Percentiles rank a stretch among this genome's conserved stretches.
These are phyloP conservation scores for Melanomma pulvis-pyrius DNA, from an alignment of 495 filamentous ascomycete species.

Conservation along the genomic window DNA sequence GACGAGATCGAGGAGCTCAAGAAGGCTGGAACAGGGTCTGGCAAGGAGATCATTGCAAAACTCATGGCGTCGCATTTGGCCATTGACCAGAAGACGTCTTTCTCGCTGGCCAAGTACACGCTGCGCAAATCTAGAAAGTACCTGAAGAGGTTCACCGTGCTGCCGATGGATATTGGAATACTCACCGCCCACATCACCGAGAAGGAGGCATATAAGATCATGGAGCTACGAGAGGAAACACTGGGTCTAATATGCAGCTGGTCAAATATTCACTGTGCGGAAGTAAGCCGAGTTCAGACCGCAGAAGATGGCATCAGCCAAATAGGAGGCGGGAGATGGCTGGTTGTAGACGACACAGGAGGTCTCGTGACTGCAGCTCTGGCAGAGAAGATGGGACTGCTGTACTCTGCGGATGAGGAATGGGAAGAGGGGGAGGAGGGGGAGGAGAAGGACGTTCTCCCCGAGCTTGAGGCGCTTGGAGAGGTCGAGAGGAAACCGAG, in stretches of 20 bases:
- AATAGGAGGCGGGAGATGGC: conserved; percentile 70
- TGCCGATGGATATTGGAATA: conserved; percentile 76
- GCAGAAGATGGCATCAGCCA: conserved; percentile 42
- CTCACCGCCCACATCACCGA: conserved; percentile 72
- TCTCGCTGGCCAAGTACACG: conserved; percentile 92
- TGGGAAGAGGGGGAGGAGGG: conserved; percentile 7
- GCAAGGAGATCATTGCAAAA: conserved; percentile 85
- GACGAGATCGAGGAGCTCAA: conserved; percentile 93
- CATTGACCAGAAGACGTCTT: conserved; percentile 90
- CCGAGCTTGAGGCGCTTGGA: not conserved
- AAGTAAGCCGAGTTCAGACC: conserved; percentile 39
- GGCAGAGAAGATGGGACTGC: conserved; percentile 88
- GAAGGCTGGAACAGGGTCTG: conserved; percentile 71
- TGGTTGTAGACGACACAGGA: conserved; percentile 87
- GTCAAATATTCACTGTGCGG: conserved; percentile 64
- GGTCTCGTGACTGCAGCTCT: conserved; percentile 84
- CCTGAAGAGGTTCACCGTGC: conserved; percentile 77
- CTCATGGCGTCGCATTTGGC: conserved; percentile 81
- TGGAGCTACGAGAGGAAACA: conserved; percentile 88
- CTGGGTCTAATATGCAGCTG: conserved; percentile 71
- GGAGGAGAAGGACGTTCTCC: conserved; percentile 12
- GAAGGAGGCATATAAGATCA: conserved; percentile 74
- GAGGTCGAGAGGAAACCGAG: not conserved
- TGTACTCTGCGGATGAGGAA: conserved; percentile 57
- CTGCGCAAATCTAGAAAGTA: conserved; percentile 93